Evolutionary conservation across 2,329 filamentous ascomycete genomes (phyloP).

Genomic region (Magnaporthiopsis poae): DNA sequence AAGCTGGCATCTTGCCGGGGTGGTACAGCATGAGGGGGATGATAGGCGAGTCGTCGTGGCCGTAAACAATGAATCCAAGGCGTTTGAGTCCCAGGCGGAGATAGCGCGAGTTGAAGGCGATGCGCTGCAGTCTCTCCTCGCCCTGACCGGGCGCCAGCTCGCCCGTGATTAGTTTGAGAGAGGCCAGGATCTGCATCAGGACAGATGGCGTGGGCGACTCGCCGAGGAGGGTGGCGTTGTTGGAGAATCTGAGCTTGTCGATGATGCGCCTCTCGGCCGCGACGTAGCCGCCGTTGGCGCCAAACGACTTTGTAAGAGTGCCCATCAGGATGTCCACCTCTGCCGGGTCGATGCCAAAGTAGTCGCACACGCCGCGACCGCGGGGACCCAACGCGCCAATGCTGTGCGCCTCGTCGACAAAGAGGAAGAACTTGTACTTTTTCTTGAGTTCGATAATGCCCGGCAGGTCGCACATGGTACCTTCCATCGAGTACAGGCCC

Average conservation of each 20-base stretch:
- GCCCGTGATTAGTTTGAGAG: slow-evolving; percentile 79
- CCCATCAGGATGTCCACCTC: slow-evolving; percentile 97
- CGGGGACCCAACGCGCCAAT: slow-evolving; percentile 81
- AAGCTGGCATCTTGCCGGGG: slow-evolving; percentile 97
- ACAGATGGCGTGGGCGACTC: slow-evolving; percentile 83
- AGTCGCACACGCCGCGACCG: slow-evolving; percentile 91
- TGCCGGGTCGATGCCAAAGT: slow-evolving; percentile 79
- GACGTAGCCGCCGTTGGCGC: slow-evolving; percentile 93
- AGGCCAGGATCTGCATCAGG: slow-evolving; percentile 78
- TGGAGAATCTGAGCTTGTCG: slow-evolving; percentile 77
- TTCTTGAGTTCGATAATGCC: slow-evolving; percentile 77
- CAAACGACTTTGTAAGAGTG: slow-evolving; percentile 95
- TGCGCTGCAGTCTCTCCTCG: slow-evolving; percentile 85
- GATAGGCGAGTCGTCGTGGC: slow-evolving; percentile 95
- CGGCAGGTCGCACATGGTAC: slow-evolving; percentile 96
- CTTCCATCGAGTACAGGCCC: slow-evolving; percentile 98
- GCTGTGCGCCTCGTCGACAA: slow-evolving; percentile 93
- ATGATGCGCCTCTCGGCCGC: slow-evolving; percentile 83
- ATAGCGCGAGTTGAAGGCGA: slow-evolving; percentile 97
- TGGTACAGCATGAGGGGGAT: slow-evolving; percentile 92
- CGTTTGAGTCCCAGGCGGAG: slow-evolving; percentile 95
- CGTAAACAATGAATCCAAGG: slow-evolving; percentile 91
- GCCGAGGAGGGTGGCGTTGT: slow-evolving; percentile 76
- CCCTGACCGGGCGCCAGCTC: slow-evolving; percentile 84
- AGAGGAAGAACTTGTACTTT: slow-evolving; percentile 94